These are phyloP conservation scores for Globisporangium canariense DNA, from an alignment of 352 stramenopile genomes.

Conservation along the genomic window DNA sequence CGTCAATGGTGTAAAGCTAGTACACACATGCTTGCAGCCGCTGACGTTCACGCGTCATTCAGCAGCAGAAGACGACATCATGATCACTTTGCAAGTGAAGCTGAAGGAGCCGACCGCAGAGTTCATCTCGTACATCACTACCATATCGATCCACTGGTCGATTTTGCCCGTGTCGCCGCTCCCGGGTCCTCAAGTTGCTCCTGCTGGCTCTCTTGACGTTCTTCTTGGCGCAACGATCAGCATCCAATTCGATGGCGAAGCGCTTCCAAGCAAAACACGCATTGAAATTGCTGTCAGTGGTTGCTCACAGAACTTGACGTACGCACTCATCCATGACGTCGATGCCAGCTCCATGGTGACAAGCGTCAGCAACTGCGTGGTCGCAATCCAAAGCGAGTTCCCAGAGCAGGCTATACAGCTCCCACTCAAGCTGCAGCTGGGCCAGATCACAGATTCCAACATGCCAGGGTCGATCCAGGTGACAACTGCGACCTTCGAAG, in stretches of 20 bases:
- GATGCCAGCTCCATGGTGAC: background rate
- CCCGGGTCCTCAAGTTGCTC: background rate
- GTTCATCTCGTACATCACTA: constrained; percentile 6
- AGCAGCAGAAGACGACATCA: background rate
- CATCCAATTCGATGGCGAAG: constrained; percentile 3
- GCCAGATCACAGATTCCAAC: constrained; percentile 1
- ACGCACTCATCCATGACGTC: background rate
- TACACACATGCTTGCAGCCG: constrained; percentile 8
- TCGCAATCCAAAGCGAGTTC: constrained; percentile 18
- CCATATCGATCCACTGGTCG: constrained; percentile 22
- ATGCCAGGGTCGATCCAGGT: constrained; percentile 10
- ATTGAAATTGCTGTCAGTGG: constrained; percentile 9
- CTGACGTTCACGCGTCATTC: background rate
- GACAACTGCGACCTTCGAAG: background rate
- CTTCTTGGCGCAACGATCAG: background rate
- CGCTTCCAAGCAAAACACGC: background rate
- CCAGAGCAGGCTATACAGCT: background rate
- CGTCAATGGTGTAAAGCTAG: background rate
- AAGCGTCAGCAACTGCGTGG: constrained; percentile 10
- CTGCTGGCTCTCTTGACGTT: constrained; percentile 12
- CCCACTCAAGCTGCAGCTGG: constrained; percentile 20
- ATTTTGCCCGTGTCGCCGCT: background rate
- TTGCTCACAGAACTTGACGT: constrained; percentile 10
- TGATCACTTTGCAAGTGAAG: constrained; percentile 11
- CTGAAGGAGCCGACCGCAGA: background rate